These are phyloP conservation scores for Paramecium tetraurelia DNA, from an alignment of 73 alveolate genomes.

Conservation along the genomic window DNA sequence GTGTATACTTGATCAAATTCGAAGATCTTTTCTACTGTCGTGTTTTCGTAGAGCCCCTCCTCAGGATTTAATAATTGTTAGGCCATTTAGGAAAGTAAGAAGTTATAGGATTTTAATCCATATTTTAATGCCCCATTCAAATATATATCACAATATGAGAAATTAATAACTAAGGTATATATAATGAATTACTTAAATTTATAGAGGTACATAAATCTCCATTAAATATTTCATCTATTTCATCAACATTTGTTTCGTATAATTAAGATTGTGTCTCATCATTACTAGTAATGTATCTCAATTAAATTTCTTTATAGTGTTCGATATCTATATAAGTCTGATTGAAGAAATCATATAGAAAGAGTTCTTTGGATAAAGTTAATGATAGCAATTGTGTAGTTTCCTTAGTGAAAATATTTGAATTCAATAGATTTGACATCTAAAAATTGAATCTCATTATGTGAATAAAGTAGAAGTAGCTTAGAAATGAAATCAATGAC, in stretches of 20 bases:
- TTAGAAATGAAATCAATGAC: neutral
- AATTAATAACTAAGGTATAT: neutral
- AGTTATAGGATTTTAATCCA: neutral
- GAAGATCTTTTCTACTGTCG: neutral
- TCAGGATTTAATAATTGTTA: neutral
- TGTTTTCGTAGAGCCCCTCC: neutral
- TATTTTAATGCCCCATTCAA: neutral
- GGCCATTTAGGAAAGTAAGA: neutral
- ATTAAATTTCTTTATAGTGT: neutral
- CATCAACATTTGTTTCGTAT: neutral
- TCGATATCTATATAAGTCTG: neutral
- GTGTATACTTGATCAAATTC: neutral
- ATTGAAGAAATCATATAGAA: neutral
- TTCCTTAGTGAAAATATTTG: neutral
- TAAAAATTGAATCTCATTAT: neutral
- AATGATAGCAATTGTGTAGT: neutral
- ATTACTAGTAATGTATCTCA: neutral
- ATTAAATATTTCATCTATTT: neutral
- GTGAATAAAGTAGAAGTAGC: neutral
- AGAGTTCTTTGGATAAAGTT: neutral
- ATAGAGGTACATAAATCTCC: neutral
- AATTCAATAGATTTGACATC: neutral
- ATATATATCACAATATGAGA: neutral
- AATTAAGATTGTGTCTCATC: neutral
- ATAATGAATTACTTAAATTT: neutral